Percentiles rank a stretch among this genome's conserved stretches.
phyloP scores from a whole-genome alignment of 75 land plant species.

The Pinus taeda region DNA sequence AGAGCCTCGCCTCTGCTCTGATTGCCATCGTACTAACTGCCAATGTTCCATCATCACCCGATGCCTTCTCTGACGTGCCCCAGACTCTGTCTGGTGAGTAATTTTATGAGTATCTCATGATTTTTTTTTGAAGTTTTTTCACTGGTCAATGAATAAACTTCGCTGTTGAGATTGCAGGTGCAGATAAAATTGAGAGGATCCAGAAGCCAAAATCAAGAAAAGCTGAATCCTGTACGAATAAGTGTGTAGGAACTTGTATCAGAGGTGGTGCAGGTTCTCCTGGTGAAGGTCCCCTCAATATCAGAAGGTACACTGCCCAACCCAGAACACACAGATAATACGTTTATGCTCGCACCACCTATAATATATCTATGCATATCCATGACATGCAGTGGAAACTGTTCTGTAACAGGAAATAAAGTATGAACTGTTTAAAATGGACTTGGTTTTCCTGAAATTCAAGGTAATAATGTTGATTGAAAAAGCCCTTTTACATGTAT shows the following conservation, averaged over 20 bases:
- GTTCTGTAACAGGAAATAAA: no score
- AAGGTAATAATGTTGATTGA: no score
- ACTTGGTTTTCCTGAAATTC: no score
- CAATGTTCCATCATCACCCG: slow-evolving; percentile 11
- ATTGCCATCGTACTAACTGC: slow-evolving; percentile 16
- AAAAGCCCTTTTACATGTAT: no score
- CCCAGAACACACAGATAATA: not conserved
- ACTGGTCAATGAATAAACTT: not conserved
- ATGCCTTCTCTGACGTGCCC: slow-evolving; percentile 52
- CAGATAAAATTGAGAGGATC: slow-evolving; percentile 54
- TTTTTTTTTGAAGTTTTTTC: not conserved
- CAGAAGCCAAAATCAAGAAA: slow-evolving; percentile 80
- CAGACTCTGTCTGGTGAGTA: slow-evolving; percentile 46
- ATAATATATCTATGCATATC: not conserved
- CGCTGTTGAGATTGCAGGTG: slow-evolving; percentile 18
- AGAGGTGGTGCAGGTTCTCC: slow-evolving; percentile 84
- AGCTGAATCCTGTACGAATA: slow-evolving; percentile 77
- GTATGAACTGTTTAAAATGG: no score
- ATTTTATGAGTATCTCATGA: not conserved
- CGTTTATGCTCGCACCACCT: not conserved
- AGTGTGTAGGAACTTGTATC: slow-evolving; percentile 89
- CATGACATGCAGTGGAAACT: no score
- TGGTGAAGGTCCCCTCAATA: slow-evolving; percentile 90
- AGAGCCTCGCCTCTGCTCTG: slow-evolving; percentile 8
- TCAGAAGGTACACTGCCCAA: slow-evolving; percentile 50